phyloP scores from a whole-genome alignment of 2,329 filamentous ascomycete genomes.

The Alternaria postmessia region DNA sequence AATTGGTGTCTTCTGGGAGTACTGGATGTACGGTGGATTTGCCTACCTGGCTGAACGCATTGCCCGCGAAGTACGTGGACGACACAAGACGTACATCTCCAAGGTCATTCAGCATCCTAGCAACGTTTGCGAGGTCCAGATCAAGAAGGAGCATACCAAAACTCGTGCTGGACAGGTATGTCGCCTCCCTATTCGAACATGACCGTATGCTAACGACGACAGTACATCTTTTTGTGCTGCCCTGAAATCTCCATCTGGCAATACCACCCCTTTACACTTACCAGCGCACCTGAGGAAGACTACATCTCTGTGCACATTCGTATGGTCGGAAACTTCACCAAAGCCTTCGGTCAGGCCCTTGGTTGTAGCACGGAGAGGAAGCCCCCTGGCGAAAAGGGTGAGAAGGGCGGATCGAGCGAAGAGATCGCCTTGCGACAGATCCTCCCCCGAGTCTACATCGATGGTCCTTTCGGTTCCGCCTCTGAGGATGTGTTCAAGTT shows the following conservation, averaged over 20 bases:
- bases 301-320: slow-evolving; percentile 89
- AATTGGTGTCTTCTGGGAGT: slow-evolving; percentile 86
- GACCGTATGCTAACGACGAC: slow-evolving; percentile 17
- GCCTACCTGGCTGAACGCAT: slow-evolving; percentile 81
- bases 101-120: slow-evolving; percentile 91
- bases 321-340: slow-evolving; percentile 83
- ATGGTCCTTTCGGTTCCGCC: slow-evolving; percentile 84
- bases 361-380: slow-evolving; percentile 77
- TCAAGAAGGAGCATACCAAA: slow-evolving; percentile 88
- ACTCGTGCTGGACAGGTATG: slow-evolving; percentile 73
- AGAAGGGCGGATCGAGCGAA: slow-evolving; percentile 67
- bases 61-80: slow-evolving; percentile 78
- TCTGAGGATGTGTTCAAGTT: slow-evolving; percentile 86
- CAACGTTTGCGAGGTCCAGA: slow-evolving; percentile 89
- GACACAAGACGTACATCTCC: slow-evolving; percentile 84
- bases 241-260: slow-evolving; percentile 87
- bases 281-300: slow-evolving; percentile 86
- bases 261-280: slow-evolving; percentile 87
- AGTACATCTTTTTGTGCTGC: slow-evolving; percentile 89
- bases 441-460: slow-evolving; percentile 80
- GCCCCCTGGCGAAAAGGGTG: slow-evolving; percentile 53
- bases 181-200: not conserved
- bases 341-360: slow-evolving; percentile 70
- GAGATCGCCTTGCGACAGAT: slow-evolving; percentile 76
- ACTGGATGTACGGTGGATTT: slow-evolving; percentile 86